Evolutionary conservation across 2,329 filamentous ascomycete genomes (phyloP).

Genomic region (Pseudodiploospora longispora): DNA sequence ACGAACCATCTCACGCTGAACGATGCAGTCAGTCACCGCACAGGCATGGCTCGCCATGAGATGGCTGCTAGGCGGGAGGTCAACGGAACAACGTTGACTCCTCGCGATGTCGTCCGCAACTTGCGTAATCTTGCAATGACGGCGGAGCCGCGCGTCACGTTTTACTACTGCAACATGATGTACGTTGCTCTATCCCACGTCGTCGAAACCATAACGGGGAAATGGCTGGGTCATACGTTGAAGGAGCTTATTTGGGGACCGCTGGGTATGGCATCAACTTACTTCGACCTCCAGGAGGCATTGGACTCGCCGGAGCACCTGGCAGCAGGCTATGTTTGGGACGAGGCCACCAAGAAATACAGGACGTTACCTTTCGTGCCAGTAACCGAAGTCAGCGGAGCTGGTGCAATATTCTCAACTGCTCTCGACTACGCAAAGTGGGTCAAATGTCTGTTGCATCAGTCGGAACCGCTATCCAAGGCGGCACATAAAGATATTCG

Average conservation of each 20-base stretch:
- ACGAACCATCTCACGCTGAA: slow-evolving; percentile 44
- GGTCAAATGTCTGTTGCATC: slow-evolving; percentile 37
- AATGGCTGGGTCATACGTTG: slow-evolving; percentile 32
- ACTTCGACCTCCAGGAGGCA: slow-evolving; percentile 21
- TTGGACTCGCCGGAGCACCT: slow-evolving; percentile 19
- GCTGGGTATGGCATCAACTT: slow-evolving; percentile 38
- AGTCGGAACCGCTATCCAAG: slow-evolving; percentile 15
- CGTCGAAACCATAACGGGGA: slow-evolving; percentile 33
- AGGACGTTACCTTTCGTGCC: slow-evolving; percentile 17
- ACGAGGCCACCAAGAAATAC: slow-evolving; percentile 17
- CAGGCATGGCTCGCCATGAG: slow-evolving; percentile 39
- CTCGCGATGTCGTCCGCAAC: slow-evolving; percentile 31
- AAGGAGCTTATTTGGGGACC: slow-evolving; percentile 33
- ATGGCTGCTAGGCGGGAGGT: slow-evolving; percentile 12
- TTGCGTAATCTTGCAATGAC: slow-evolving; percentile 37
- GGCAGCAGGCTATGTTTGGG: slow-evolving; percentile 35
- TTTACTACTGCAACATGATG: slow-evolving; percentile 44
- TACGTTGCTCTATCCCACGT: slow-evolving; percentile 37
- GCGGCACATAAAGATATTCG: slow-evolving; percentile 21
- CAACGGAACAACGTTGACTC: slow-evolving; percentile 22
- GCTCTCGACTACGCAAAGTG: slow-evolving; percentile 44
- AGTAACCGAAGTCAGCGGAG: slow-evolving; percentile 26
- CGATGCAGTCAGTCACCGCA: slow-evolving; percentile 45
- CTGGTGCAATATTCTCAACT: slow-evolving; percentile 35
- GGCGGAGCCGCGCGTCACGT: slow-evolving; percentile 35